Conservation (phyloP, 2,329 filamentous ascomycete genomes). For the Fusarium pseudonygamai region DNA sequence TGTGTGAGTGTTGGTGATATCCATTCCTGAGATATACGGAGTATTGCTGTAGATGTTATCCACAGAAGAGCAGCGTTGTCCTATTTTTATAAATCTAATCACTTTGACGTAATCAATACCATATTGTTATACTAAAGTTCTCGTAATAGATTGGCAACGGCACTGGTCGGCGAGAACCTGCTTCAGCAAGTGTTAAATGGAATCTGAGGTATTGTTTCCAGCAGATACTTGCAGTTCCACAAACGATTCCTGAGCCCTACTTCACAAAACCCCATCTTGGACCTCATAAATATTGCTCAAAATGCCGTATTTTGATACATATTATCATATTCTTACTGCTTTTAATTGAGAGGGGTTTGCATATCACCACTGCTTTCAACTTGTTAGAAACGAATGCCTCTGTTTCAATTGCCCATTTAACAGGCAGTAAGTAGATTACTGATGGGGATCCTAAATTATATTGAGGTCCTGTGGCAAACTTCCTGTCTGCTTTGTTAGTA, state of each 20-base stretch:
- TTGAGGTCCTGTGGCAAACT: background rate
- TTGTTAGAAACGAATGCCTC: background rate
- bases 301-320: too few species aligned
- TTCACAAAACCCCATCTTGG: background rate
- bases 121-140: background rate
- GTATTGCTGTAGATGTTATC: background rate
- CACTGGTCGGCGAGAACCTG: background rate
- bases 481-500: background rate
- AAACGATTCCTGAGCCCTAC: background rate
- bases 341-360: background rate
- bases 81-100: background rate
- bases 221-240: background rate
- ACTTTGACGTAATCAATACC: background rate
- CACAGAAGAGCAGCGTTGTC: background rate
- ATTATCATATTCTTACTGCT: background rate
- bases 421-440: background rate
- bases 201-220: background rate
- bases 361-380: background rate
- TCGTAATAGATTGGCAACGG: background rate
- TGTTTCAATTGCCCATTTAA: background rate
- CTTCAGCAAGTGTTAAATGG: background rate
- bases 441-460: background rate
- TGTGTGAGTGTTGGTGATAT: conserved; percentile 13
- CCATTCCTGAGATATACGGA: background rate
- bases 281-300: background rate